Evolutionary conservation across 140 eudicot species (phyloP).

Genomic region (Bidens hawaiensis): DNA sequence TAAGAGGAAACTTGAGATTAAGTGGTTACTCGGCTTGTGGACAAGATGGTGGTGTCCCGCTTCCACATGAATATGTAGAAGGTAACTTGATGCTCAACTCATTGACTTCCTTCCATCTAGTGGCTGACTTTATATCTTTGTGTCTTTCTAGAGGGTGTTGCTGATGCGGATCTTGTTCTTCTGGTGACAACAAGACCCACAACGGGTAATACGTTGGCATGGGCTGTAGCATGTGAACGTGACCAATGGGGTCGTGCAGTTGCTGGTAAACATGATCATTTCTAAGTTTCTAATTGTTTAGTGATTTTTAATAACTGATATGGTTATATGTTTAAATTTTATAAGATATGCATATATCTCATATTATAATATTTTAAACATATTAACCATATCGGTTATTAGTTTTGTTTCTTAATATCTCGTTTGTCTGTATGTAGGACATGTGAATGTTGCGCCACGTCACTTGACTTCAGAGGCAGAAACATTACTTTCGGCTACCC

Average conservation of each 20-base stretch:
- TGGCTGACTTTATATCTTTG: neutral
- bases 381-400: too few species aligned
- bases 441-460: constrained; percentile 98
- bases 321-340: too few species aligned
- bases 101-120: neutral
- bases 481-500: constrained; percentile 85
- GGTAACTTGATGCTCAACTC: constrained; percentile 37
- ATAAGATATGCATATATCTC: too few species aligned
- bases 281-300: neutral
- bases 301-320: too few species aligned
- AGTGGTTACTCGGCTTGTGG: constrained; percentile 99
- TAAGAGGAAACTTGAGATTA: constrained; percentile 71
- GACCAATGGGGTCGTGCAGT: constrained; percentile 99
- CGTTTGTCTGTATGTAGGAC: constrained; percentile 54
- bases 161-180: constrained; percentile 91
- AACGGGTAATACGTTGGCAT: constrained; percentile 90
- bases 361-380: too few species aligned
- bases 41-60: constrained; percentile 97
- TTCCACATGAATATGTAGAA: constrained; percentile 82
- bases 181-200: constrained; percentile 97
- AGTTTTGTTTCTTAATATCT: neutral
- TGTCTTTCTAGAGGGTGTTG: constrained; percentile 68
- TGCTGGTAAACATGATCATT: constrained; percentile 64
- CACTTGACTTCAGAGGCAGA: constrained; percentile 98
- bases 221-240: constrained; percentile 99